Conservation (phyloP, 2,329 filamentous ascomycete genomes). For the Colletotrichum incanum region DNA sequence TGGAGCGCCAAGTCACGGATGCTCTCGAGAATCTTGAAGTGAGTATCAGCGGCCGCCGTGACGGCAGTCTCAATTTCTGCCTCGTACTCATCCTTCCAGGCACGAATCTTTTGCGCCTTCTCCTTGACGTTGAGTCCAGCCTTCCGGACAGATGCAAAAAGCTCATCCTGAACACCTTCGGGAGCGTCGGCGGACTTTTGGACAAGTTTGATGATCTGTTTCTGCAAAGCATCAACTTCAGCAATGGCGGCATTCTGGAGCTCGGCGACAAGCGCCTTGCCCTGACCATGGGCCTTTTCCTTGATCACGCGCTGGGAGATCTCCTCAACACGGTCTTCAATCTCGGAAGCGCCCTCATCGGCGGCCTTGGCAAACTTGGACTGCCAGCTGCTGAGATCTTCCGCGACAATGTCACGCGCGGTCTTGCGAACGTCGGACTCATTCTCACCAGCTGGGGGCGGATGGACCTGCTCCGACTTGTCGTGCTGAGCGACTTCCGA, state of each 20-base stretch:
- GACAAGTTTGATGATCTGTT: constrained; percentile 76
- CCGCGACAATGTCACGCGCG: constrained; percentile 77
- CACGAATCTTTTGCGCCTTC: constrained; percentile 81
- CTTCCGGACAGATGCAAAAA: constrained; percentile 69
- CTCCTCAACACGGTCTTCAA: constrained; percentile 79
- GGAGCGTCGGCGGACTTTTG: constrained; percentile 65
- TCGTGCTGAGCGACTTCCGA: constrained; percentile 43
- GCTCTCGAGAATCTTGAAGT: constrained; percentile 85
- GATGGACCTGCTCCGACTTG: constrained; percentile 53
- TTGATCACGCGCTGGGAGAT: constrained; percentile 71
- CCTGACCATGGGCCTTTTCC: constrained; percentile 76
- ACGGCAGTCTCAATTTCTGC: constrained; percentile 78
- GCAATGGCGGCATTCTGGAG: constrained; percentile 78
- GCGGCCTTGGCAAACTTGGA: constrained; percentile 88
- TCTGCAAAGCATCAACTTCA: constrained; percentile 77
- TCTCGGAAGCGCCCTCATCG: constrained; percentile 82
- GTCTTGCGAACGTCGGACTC: constrained; percentile 71
- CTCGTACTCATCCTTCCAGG: constrained; percentile 83
- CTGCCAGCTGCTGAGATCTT: constrained; percentile 89
- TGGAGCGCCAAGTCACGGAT: constrained; percentile 89
- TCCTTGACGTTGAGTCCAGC: constrained; percentile 83
- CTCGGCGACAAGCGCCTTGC: constrained; percentile 76
- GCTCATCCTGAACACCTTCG: constrained; percentile 59
- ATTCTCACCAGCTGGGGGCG: constrained; percentile 62
- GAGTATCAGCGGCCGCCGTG: constrained; percentile 81